Evolutionary conservation across 345 rosid genomes (phyloP).

Genomic region (Syzygium oleosum): DNA sequence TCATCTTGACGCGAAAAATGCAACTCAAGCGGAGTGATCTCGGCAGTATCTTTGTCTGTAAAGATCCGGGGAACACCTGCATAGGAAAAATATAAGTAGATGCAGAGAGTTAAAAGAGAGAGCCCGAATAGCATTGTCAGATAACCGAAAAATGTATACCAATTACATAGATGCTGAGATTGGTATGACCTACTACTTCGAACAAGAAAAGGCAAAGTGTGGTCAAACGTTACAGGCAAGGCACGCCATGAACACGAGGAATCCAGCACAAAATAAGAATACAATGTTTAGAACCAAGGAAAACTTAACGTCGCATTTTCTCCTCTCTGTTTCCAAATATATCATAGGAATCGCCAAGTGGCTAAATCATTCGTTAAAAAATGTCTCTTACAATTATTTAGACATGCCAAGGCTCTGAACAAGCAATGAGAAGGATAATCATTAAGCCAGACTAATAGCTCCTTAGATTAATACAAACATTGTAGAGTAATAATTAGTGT

Average conservation of each 20-base stretch:
- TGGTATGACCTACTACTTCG: not conserved
- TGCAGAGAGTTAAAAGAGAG: not conserved
- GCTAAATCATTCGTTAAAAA: not conserved
- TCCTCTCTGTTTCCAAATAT: not conserved
- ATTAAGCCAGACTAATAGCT: not conserved
- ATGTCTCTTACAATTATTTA: not conserved
- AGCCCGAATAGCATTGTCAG: not conserved
- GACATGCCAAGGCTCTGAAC: not conserved
- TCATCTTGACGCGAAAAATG: slow-evolving; percentile 31
- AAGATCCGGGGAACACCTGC: slow-evolving; percentile 84
- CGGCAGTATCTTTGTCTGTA: slow-evolving; percentile 50
- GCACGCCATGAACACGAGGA: not conserved
- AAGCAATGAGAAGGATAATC: not conserved
- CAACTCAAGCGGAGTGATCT: slow-evolving; percentile 46
- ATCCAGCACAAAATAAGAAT: not conserved
- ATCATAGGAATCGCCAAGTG: not conserved
- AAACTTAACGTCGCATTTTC: not conserved
- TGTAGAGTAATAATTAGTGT: not conserved
- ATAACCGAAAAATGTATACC: not conserved
- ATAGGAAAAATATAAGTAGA: not conserved
- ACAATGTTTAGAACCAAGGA: not conserved
- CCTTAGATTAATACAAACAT: not conserved
- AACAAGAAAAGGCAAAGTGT: not conserved
- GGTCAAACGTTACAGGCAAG: not conserved
- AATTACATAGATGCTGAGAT: not conserved